Percentiles rank a stretch among this genome's conserved stretches.
Evolutionary conservation across 495 filamentous ascomycete species (phyloP).

Genomic region (Cudoniella acicularis): DNA sequence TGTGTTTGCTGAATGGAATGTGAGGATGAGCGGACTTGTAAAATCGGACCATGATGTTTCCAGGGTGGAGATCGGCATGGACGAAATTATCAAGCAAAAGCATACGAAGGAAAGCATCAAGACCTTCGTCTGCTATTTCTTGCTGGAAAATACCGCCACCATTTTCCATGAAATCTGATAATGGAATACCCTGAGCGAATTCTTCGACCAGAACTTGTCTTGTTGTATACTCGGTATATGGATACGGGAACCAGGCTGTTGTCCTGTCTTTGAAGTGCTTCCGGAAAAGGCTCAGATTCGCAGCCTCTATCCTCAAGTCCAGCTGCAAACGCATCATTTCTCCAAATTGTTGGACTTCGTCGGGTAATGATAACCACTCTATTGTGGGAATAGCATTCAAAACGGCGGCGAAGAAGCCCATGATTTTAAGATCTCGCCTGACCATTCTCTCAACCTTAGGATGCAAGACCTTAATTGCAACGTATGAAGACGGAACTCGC

Average conservation of each 20-base stretch:
- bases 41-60: constrained; percentile 99
- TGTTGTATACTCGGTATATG: constrained; percentile 86
- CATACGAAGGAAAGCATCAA: constrained; percentile 98
- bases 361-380: constrained; percentile 94
- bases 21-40: constrained; percentile 75
- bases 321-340: constrained; percentile 98
- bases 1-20: constrained; percentile 46
- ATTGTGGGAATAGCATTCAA: constrained; percentile 91
- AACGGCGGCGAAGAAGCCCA: constrained; percentile 83
- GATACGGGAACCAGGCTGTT: constrained; percentile 94
- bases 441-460: constrained; percentile 87
- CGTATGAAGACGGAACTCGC: constrained; percentile 84
- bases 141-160: constrained; percentile 91
- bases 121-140: constrained; percentile 91
- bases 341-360: constrained; percentile 90
- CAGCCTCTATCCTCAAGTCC: constrained; percentile 90
- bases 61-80: constrained; percentile 96
- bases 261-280: constrained; percentile 84
- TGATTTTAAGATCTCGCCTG: constrained; percentile 84
- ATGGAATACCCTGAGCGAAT: constrained; percentile 89
- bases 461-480: constrained; percentile 95
- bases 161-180: constrained; percentile 83
- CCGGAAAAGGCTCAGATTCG: constrained; percentile 86
- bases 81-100: constrained; percentile 96
- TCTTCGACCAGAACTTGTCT: constrained; percentile 93